Evolutionary conservation across 306 rosid species (phyloP).

Genomic region (Parietaria judaica): DNA sequence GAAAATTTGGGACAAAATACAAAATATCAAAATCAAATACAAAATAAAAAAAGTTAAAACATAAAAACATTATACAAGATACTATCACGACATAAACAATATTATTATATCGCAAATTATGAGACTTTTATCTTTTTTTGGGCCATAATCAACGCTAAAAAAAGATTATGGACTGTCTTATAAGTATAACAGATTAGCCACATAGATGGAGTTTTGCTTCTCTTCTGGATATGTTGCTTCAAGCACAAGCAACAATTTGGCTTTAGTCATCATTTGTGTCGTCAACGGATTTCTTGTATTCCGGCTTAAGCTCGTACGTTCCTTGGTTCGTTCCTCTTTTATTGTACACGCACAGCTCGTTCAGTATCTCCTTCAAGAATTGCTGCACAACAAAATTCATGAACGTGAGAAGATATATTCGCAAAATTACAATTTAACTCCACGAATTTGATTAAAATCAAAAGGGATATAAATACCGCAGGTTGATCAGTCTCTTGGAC

Average conservation of each 20-base stretch:
- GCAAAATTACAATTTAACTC: not conserved
- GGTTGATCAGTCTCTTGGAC: slow-evolving; percentile 99
- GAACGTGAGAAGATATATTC: not conserved
- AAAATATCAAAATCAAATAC: too few relatives aligned
- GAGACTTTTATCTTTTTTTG: not conserved
- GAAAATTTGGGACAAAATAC: too few relatives aligned
- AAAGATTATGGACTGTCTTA: slow-evolving; percentile 1
- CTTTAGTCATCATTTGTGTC: slow-evolving; percentile 55
- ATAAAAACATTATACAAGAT: not conserved
- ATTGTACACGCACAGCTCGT: slow-evolving; percentile 89
- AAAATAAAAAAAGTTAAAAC: not conserved
- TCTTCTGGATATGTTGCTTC: not conserved
- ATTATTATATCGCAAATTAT: not conserved
- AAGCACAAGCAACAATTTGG: not conserved
- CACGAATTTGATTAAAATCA: not conserved
- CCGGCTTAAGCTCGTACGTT: slow-evolving; percentile 98
- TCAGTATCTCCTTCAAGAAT: slow-evolving; percentile 96
- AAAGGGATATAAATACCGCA: slow-evolving; percentile 39
- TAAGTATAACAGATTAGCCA: not conserved
- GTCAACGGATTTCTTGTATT: slow-evolving; percentile 90
- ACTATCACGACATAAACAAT: not conserved
- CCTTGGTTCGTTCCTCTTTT: slow-evolving; percentile 98
- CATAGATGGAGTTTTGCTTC: not conserved
- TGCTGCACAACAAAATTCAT: slow-evolving; percentile 51
- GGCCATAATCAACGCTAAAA: not conserved